Conservation (phyloP, 768 basidiomycete species). For the Pleurotus ostreatus region DNA sequence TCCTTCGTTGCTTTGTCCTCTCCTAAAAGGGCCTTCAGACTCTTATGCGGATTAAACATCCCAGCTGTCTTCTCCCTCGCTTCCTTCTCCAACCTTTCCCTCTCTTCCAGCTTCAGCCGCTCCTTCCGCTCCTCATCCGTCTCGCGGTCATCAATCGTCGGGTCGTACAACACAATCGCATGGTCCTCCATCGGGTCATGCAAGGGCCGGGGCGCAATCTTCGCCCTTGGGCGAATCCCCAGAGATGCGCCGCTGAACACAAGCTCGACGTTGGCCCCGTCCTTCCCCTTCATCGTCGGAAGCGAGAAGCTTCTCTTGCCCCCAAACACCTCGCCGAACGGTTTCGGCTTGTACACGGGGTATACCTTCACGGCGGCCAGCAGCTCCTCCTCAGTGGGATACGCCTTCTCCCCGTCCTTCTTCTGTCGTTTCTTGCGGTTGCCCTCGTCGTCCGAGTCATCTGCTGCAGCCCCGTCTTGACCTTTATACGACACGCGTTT, state of each 20-base stretch:
- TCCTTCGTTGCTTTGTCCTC: conserved; percentile 66
- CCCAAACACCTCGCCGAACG: conserved; percentile 52
- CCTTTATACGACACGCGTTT: conserved; percentile 88
- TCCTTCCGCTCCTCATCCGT: conserved; percentile 82
- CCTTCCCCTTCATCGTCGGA: conserved; percentile 72
- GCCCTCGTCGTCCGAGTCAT: conserved; percentile 48
- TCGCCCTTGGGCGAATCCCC: conserved; percentile 78
- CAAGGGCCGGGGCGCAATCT: conserved; percentile 84
- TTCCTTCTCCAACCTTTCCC: conserved; percentile 56
- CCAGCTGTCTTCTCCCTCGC: conserved; percentile 68
- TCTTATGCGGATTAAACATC: conserved; percentile 90
- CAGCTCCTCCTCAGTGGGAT: conserved; percentile 61
- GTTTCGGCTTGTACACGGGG: conserved; percentile 80
- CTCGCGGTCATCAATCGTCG: conserved; percentile 89
- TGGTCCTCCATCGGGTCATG: conserved; percentile 98
- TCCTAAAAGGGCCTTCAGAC: conserved; percentile 72
- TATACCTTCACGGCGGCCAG: conserved; percentile 62
- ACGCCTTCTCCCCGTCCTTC: conserved; percentile 47
- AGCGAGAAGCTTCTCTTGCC: conserved; percentile 67
- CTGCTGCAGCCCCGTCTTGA: conserved; percentile 52
- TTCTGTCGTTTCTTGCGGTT: conserved; percentile 63
- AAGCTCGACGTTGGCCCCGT: conserved; percentile 57
- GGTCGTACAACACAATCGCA: conserved; percentile 95
- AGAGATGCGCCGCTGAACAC: conserved; percentile 68
- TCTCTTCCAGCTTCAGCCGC: conserved; percentile 70